These are phyloP conservation scores for Scheffersomyces coipomensis DNA, from an alignment of 805 yeast genomes.

Conservation along the genomic window DNA sequence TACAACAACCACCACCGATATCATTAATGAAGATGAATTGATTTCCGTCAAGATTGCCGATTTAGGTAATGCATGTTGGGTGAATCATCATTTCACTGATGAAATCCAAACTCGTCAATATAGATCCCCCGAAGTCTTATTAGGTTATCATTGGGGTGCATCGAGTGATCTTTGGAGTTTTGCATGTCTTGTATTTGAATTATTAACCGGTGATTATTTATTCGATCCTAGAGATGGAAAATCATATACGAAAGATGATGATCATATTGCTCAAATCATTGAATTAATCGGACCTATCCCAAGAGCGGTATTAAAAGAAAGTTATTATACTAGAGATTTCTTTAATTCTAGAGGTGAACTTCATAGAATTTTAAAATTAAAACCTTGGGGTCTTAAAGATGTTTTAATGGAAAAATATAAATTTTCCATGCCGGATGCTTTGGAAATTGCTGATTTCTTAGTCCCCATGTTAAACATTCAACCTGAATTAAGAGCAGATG, in stretches of 20 bases:
- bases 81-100: conserved; percentile 59
- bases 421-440: conserved; percentile 64
- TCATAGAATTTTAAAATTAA: conserved; percentile 74
- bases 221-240: conserved; percentile 86
- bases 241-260: conserved; percentile 85
- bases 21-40: conserved; percentile 46
- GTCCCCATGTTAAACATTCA: conserved; percentile 78
- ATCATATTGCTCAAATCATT: conserved; percentile 92
- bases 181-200: conserved; percentile 87
- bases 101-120: conserved; percentile 71
- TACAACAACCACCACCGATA: conserved; percentile 3
- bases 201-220: conserved; percentile 89
- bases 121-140: conserved; percentile 61
- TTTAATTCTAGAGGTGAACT: conserved; percentile 70
- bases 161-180: conserved; percentile 95
- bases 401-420: conserved; percentile 87
- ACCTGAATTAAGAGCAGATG: conserved; percentile 86
- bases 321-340: conserved; percentile 59
- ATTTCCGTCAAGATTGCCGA: conserved; percentile 70
- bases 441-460: conserved; percentile 71
- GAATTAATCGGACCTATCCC: conserved; percentile 78
- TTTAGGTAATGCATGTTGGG: conserved; percentile 70
- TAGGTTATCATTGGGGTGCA: conserved; percentile 91
- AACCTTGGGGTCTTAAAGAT: conserved; percentile 84
- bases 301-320: conserved; percentile 51